Base-by-base conservation (phyloP, 2,329 filamentous ascomycete species). In the Cordyceps cicadae region DNA sequence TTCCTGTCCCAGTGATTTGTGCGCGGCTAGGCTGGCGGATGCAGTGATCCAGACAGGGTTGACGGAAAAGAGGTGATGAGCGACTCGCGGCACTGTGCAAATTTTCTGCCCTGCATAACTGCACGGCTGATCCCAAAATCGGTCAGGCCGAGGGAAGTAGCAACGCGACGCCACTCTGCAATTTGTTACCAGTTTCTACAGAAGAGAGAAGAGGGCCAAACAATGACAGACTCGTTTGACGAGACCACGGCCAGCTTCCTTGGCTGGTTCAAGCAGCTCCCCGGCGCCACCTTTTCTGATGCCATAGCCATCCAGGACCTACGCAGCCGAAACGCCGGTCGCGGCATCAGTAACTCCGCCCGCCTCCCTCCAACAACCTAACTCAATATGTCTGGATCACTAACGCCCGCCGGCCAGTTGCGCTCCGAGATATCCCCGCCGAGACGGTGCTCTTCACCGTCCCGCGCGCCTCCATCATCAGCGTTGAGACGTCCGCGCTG, bases 371-470 rank as follows among this genome's bases (percentile, higher is more conserved):
- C 5, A 26, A 7, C 8, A 2, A 24, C 17, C 11, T 12, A 24
- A 6, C 17, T 11, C 6, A 24, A 7, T n/a, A 2, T 46, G 3
- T 12, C 14, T 12, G 26, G 17, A 9, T 60, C 37, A 57, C 60
- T 70, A 34, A 69, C 61, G 21, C 1, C 24, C 24, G 14, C 1
- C 34, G 14, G 5, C 29, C 64, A 93, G 89, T 95, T 67, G 89
- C 91, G 29, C 81, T 76, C 24, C 71, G 80, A 62, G 83, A 90
- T 64, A 90, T 96, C 59, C 75, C 79, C 19, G 81, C 88, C 66
- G 89, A 92, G 63, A 89, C 90, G 61, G 82, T 87, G 53, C 81
- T 96, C 49, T 96, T 96, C 77, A 87, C 84, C 52, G 89, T 96
- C 63, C 90, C 91, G 2, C 85, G 89, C 63, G 75, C 78, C 52